Evolutionary conservation across 345 rosid genomes (phyloP).

Genomic region (Cardamine chenopodiifolia): DNA sequence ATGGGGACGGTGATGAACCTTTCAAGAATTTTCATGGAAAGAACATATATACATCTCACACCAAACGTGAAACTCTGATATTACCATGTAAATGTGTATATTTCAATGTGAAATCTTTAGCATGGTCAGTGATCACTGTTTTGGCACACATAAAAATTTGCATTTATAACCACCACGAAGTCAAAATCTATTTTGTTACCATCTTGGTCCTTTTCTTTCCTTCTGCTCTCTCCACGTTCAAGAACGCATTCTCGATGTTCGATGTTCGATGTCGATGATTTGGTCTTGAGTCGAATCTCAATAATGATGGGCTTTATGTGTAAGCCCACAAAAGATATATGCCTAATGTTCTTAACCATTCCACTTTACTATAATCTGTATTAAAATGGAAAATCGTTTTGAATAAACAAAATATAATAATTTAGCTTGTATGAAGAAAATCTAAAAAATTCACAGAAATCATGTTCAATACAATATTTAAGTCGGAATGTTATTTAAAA

Average conservation of each 20-base stretch:
- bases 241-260: background rate
- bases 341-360: background rate
- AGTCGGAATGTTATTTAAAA: background rate
- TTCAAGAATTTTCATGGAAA: background rate
- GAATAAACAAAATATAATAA: background rate
- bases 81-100: no score
- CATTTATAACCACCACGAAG: no score
- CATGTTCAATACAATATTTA: no score
- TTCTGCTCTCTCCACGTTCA: background rate
- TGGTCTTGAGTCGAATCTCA: background rate
- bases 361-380: no score
- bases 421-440: background rate
- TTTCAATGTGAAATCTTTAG: no score
- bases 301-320: conserved; percentile 10
- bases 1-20: background rate
- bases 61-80: no score
- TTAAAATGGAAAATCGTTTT: no score
- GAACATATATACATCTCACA: background rate
- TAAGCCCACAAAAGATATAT: background rate
- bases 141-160: no score
- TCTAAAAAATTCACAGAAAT: no score
- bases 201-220: background rate
- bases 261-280: background rate
- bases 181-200: no score
- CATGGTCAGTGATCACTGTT: no score